Evolutionary conservation across 2,329 filamentous ascomycete genomes (phyloP).

Genomic region (Penicillium sp.): DNA sequence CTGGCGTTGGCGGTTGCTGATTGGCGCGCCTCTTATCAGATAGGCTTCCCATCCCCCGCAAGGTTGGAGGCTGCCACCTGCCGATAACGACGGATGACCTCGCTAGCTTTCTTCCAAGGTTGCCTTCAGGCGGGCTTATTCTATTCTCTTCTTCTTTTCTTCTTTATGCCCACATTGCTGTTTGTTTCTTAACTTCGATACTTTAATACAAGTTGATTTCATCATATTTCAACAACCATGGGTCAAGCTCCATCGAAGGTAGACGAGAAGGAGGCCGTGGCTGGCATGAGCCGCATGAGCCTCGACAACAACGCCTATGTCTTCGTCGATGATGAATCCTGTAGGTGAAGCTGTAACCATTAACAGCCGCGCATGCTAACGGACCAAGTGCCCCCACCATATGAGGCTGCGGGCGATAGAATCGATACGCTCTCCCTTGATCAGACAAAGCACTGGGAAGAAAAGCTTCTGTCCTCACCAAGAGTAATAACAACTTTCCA

Average conservation of each 20-base stretch:
- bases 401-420: slow-evolving; percentile 16
- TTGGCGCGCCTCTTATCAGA: not conserved
- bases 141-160: not conserved
- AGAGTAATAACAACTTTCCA: slow-evolving; percentile 19
- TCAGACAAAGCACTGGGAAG: slow-evolving; percentile 23
- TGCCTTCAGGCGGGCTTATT: not conserved
- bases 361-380: not conserved
- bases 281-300: slow-evolving; percentile 11
- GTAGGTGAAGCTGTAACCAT: slow-evolving; percentile 2
- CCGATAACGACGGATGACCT: not conserved
- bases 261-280: slow-evolving; percentile 10
- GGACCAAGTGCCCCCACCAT: slow-evolving; percentile 15
- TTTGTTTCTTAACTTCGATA: not conserved
- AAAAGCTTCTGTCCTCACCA: slow-evolving; percentile 23
- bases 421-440: slow-evolving; percentile 19
- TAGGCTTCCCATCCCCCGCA: not conserved
- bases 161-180: not conserved
- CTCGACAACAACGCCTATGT: slow-evolving; percentile 12
- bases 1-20: not conserved
- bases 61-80: not conserved
- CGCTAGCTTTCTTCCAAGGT: not conserved
- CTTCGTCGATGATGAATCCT: slow-evolving; percentile 15
- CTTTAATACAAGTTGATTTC: not conserved
- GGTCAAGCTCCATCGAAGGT: slow-evolving; percentile 10
- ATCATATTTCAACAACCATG: not conserved